Evolutionary conservation across 2,329 filamentous ascomycete genomes (phyloP), one percentile per base, ranked within the genome.

Genomic region (Fusarium nanum): DNA sequence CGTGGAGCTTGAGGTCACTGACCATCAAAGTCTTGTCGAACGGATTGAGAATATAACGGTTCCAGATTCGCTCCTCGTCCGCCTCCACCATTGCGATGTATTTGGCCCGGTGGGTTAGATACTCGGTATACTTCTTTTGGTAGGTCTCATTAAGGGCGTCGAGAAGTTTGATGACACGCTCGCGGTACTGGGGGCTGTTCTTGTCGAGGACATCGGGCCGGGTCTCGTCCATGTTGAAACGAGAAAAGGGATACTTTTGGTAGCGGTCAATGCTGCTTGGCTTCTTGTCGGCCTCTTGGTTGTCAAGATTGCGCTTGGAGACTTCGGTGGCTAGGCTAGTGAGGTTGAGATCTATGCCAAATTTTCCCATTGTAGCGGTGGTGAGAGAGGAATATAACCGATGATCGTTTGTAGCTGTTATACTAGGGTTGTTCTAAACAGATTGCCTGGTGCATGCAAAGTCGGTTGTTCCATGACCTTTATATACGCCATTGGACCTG

Each of bases 1-100:
- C 42, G 6, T 46, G 10, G 6, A 61, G 5, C 18, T 61, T 30
- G 2, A 28, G 14, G 7, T 25, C 13, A 6, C n/a, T 5, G 18
- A 56, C 8, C 25, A 10, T 5, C 10, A 42, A 34, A n/a, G 27
- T 40, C 9, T 10, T n/a, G 5, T 18, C 8, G 9, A n/a, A 25
- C 20, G 66, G 67, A n/a, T 69, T 41, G 14, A 71, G 50, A 7
- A 70, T 45, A n/a, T 47, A 60, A 9, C 44, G 20, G 34, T 72
- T 72, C 65, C 65, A 72, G 16, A 40, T 30, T 32, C 46, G 12
- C 20, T 64, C 46, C 0, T 67, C 57, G 9, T 28, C 4, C 12
- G 30, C 18, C 28, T 72, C 69, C 14, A 30, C 4, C 7, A 11
- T 10, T 5, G 30, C 42, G 18, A 72, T 34, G 13, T 37, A 14